Conservation (phyloP, 495 filamentous ascomycete species). For the Neurospora cerealis region DNA sequence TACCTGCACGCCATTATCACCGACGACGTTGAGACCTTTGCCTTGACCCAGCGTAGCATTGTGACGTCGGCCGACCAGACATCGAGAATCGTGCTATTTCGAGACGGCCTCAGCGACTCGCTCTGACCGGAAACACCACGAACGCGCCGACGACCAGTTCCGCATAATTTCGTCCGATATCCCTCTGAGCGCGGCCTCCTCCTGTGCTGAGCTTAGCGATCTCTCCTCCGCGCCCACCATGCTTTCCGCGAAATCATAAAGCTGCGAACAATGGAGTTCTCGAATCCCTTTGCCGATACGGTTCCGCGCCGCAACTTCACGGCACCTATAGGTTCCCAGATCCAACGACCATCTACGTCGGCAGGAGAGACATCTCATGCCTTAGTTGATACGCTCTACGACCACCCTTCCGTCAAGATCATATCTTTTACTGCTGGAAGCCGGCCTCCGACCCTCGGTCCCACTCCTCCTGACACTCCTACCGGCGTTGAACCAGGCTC, state of each 20-base stretch:
- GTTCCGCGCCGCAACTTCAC: constrained; percentile 34
- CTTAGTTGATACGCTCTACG: constrained; percentile 61
- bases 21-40: not conserved
- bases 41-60: not conserved
- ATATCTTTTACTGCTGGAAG: constrained; percentile 50
- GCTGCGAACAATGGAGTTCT: constrained; percentile 15
- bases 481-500: constrained; percentile 40
- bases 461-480: constrained; percentile 26
- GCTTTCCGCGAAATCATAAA: constrained; percentile 8
- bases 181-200: not conserved
- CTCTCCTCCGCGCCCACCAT: constrained; percentile 4
- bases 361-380: constrained; percentile 1
- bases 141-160: not conserved
- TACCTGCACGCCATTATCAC: not conserved
- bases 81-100: not conserved
- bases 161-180: not conserved
- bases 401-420: constrained; percentile 55
- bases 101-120: not conserved
- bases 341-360: not conserved
- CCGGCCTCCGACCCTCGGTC: constrained; percentile 23
- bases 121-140: not conserved
- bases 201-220: not conserved
- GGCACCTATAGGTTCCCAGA: constrained; percentile 15
- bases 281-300: constrained; percentile 16
- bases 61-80: not conserved